phyloP scores from a whole-genome alignment of 208 protist species.

The Acanthamoeba divionensis region DNA sequence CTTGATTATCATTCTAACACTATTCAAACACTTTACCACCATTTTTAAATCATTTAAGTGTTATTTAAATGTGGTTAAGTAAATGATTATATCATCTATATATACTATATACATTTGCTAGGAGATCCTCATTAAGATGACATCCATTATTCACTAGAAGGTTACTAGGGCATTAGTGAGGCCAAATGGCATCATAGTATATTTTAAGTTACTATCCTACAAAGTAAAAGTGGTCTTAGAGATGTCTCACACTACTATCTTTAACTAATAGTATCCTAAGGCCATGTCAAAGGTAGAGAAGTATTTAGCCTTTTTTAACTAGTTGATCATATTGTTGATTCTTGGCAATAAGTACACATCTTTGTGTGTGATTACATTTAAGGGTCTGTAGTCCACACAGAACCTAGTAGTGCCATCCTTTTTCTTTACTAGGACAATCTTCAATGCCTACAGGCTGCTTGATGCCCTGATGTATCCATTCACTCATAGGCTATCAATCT shows the following conservation, averaged over 20 bases:
- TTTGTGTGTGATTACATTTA: background rate
- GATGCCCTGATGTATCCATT: background rate
- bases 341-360: background rate
- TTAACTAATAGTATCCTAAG: slow-evolving; percentile 26
- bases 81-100: slow-evolving; percentile 47
- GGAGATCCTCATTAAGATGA: background rate
- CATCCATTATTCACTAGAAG: slow-evolving; percentile 31
- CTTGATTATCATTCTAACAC: background rate
- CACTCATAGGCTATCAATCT: background rate
- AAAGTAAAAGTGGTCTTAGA: slow-evolving; percentile 46
- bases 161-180: slow-evolving; percentile 17
- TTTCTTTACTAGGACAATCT: background rate
- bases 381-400: background rate
- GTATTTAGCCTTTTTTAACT: background rate
- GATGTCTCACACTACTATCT: background rate
- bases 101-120: background rate
- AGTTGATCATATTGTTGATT: background rate
- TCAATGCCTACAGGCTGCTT: background rate
- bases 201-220: background rate
- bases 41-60: slow-evolving; percentile 20
- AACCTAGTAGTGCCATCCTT: background rate
- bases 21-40: background rate
- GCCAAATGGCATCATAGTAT: background rate
- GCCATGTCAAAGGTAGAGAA: background rate
- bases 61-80: background rate